A percentile compares a stretch with the other conserved stretches of the same genome.
Conservation (phyloP, 768 basidiomycete species). For the Pholiota molesta region DNA sequence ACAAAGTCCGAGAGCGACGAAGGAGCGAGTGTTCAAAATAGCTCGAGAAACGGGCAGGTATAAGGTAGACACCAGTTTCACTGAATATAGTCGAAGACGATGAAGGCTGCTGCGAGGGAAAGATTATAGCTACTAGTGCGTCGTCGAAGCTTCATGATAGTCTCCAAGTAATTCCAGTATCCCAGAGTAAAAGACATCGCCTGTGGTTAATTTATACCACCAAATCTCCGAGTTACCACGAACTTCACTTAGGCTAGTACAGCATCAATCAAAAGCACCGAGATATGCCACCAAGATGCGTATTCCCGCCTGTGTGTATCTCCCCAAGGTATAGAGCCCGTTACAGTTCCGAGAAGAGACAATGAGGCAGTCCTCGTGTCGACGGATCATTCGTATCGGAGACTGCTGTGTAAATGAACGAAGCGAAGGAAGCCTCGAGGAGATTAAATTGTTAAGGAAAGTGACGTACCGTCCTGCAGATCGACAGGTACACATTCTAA, state of each 20-base stretch:
- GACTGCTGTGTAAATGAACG: background rate
- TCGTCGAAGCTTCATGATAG: background rate
- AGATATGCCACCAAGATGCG: background rate
- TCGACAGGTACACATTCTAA: background rate
- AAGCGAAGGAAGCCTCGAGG: background rate
- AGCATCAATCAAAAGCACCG: background rate
- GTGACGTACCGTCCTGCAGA: background rate
- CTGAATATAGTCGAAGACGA: background rate
- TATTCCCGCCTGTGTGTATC: background rate
- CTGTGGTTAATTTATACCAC: background rate
- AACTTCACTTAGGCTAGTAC: background rate
- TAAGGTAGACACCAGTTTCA: background rate
- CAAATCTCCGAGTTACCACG: slow-evolving; percentile 8
- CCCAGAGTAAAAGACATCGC: background rate
- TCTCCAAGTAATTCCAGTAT: background rate
- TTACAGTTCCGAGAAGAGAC: background rate
- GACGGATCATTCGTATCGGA: background rate
- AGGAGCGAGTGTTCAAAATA: background rate
- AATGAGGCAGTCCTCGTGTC: background rate
- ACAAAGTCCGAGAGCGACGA: background rate
- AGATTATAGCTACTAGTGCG: background rate
- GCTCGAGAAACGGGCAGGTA: background rate
- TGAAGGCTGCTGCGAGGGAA: background rate
- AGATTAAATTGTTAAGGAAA: background rate
- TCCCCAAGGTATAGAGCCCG: background rate